phyloP scores from a whole-genome alignment of 164 flowering plant species.

The Aristolochia californica region DNA sequence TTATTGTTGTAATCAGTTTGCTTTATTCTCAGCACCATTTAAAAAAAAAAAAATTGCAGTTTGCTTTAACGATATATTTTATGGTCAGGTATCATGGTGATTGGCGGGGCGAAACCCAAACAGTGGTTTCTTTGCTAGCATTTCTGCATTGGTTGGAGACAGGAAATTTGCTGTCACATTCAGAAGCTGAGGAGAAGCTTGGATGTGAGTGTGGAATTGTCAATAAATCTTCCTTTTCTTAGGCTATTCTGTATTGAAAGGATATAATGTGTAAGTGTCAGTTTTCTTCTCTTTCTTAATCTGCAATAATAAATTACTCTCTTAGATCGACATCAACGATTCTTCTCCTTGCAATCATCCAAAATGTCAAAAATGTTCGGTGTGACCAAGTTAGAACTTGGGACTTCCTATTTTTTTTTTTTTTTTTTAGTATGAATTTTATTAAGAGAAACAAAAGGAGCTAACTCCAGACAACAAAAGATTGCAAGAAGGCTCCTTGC shows the following conservation, averaged over 20 bases:
- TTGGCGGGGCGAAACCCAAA: constrained; percentile 91
- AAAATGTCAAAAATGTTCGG: too few relatives aligned
- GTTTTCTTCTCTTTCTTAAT: not conserved
- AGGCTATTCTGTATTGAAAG: not conserved
- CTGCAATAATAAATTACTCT: not conserved
- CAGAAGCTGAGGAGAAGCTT: constrained; percentile 74
- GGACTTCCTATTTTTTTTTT: too few relatives aligned
- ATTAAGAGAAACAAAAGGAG: too few relatives aligned
- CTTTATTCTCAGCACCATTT: too few relatives aligned
- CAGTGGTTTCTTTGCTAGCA: constrained; percentile 70
- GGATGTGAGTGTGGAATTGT: constrained; percentile 45
- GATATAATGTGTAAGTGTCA: not conserved
- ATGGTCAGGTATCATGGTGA: constrained; percentile 78
- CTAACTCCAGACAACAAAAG: too few relatives aligned
- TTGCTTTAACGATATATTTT: not conserved
- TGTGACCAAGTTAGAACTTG: too few relatives aligned
- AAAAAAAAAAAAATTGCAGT: not conserved
- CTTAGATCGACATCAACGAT: too few relatives aligned
- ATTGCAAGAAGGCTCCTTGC: too few relatives aligned
- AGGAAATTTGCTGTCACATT: constrained; percentile 63
- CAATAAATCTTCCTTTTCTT: not conserved
- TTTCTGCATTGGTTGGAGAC: constrained; percentile 92
- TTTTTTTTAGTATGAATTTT: too few relatives aligned
- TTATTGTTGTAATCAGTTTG: not conserved
- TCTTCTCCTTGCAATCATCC: too few relatives aligned